Conservation (phyloP, 352 stramenopile genomes). For the Globisporangium yorkense region DNA sequence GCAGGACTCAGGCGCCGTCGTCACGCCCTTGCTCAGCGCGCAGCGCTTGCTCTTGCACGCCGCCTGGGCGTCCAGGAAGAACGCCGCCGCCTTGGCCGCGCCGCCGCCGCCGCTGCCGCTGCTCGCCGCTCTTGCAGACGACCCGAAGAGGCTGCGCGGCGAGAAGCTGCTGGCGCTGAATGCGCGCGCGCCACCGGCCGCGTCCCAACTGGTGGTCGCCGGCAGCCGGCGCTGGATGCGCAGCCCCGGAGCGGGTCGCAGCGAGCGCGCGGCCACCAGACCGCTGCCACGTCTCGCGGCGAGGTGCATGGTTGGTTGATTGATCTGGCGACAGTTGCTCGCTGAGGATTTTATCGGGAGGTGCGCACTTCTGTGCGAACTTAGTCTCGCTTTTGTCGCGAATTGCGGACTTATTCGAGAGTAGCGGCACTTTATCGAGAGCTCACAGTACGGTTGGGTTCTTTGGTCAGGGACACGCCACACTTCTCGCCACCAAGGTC, state of each 20-base stretch:
- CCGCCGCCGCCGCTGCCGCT: conserved; percentile 13
- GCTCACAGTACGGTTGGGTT: neutral
- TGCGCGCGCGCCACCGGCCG: conserved; percentile 5
- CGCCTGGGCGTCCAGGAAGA: conserved; percentile 67
- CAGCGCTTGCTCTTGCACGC: conserved; percentile 72
- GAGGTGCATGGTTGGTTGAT: conserved; percentile 19
- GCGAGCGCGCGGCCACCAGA: conserved; percentile 13
- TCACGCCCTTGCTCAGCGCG: conserved; percentile 39
- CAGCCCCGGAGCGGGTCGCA: conserved; percentile 8
- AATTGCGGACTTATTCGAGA: too few species aligned
- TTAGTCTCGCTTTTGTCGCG: too few species aligned
- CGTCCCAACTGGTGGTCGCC: conserved; percentile 9
- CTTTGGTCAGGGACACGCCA: conserved; percentile 7
- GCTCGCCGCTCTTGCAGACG: neutral
- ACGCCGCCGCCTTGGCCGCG: conserved; percentile 22
- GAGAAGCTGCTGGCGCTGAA: conserved; percentile 16
- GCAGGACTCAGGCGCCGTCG: conserved; percentile 40
- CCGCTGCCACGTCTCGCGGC: conserved; percentile 12
- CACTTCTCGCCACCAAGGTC: neutral
- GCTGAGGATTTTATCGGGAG: too few species aligned
- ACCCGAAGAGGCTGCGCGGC: conserved; percentile 12
- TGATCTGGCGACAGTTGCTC: too few species aligned
- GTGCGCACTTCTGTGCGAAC: too few species aligned
- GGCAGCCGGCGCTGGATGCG: neutral
- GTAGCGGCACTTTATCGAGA: neutral